A percentile compares a stretch with the other conserved stretches of the same genome.
Conservation (phyloP, 257 asterid species). For the Agastache rugosa region DNA sequence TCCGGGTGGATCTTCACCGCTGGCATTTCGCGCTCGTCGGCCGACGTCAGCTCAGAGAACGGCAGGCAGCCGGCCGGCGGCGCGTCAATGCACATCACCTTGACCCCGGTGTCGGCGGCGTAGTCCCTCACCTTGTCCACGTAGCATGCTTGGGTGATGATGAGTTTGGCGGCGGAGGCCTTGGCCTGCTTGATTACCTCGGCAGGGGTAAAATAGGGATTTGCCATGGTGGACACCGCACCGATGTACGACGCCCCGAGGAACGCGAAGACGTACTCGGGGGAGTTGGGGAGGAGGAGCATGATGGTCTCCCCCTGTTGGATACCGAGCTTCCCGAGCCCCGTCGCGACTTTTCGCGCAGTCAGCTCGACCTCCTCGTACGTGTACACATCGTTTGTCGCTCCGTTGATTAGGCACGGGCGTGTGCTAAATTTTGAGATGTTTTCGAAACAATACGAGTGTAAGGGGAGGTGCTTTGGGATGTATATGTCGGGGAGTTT, state of each 20-base stretch:
- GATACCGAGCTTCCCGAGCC: slow-evolving; percentile 63
- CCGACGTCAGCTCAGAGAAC: slow-evolving; percentile 60
- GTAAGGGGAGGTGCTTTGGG: slow-evolving; percentile 75
- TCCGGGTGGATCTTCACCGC: slow-evolving; percentile 61
- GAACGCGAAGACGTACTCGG: slow-evolving; percentile 75
- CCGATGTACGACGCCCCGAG: slow-evolving; percentile 83
- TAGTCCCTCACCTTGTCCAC: slow-evolving; percentile 64
- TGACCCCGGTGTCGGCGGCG: slow-evolving; percentile 45
- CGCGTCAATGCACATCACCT: slow-evolving; percentile 54
- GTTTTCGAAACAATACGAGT: slow-evolving; percentile 81
- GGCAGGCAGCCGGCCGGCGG: slow-evolving; percentile 49
- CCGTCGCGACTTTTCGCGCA: slow-evolving; percentile 63
- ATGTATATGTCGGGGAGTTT: slow-evolving; percentile 77
- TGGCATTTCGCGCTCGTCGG: slow-evolving; percentile 67
- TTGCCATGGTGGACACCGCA: slow-evolving; percentile 78
- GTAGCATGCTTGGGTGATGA: slow-evolving; percentile 58
- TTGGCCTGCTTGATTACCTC: slow-evolving; percentile 76
- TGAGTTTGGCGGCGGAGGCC: slow-evolving; percentile 61
- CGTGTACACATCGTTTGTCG: slow-evolving; percentile 54
- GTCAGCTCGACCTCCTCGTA: slow-evolving; percentile 71
- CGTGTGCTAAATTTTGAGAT: slow-evolving; percentile 45
- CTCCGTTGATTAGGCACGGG: slow-evolving; percentile 74
- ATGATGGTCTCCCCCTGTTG: slow-evolving; percentile 67
- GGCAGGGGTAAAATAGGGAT: slow-evolving; percentile 69
- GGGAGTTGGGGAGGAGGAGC: slow-evolving; percentile 78